Percentiles rank a stretch among this genome's conserved stretches.
phyloP scores from a whole-genome alignment of 352 stramenopile species.

The Saprolegnia parasitica region DNA sequence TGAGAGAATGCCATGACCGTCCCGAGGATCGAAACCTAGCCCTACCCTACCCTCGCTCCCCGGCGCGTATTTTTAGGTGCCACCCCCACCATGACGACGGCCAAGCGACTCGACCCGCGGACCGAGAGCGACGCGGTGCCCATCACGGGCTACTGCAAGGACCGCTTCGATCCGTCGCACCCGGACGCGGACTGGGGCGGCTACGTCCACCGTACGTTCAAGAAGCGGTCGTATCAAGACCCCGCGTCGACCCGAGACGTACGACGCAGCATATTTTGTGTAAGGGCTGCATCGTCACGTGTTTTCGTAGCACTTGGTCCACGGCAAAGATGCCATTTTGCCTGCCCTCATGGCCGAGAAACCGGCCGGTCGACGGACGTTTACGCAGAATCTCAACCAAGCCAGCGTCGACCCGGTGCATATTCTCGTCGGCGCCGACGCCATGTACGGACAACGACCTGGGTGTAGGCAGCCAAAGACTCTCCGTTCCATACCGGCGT shows the following conservation, averaged over 20 bases:
- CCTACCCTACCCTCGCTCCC: no score
- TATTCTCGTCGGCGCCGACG: background rate
- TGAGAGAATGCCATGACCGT: no score
- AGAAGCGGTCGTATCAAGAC: conserved; percentile 53
- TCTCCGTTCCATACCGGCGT: conserved; percentile 63
- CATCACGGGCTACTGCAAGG: conserved; percentile 36
- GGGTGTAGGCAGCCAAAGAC: conserved; percentile 37
- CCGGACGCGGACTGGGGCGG: conserved; percentile 71
- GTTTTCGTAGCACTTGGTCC: conserved; percentile 19
- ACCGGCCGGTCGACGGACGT: conserved; percentile 47
- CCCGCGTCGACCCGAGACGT: conserved; percentile 41
- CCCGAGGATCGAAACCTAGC: no score
- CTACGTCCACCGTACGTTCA: conserved; percentile 55
- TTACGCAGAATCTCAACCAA: conserved; percentile 46
- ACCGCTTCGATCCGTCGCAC: conserved; percentile 72
- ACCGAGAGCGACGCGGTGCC: background rate
- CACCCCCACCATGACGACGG: no score
- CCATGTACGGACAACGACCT: background rate
- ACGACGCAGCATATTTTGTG: background rate
- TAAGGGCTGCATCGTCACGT: background rate
- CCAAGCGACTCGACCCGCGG: background rate
- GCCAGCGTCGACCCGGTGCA: conserved; percentile 33
- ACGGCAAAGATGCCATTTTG: conserved; percentile 57
- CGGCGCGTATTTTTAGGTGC: no score
- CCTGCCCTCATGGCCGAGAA: conserved; percentile 33